Conservation (phyloP, 371 early-diverging fungal species). For the Apophysomyces elegans region DNA sequence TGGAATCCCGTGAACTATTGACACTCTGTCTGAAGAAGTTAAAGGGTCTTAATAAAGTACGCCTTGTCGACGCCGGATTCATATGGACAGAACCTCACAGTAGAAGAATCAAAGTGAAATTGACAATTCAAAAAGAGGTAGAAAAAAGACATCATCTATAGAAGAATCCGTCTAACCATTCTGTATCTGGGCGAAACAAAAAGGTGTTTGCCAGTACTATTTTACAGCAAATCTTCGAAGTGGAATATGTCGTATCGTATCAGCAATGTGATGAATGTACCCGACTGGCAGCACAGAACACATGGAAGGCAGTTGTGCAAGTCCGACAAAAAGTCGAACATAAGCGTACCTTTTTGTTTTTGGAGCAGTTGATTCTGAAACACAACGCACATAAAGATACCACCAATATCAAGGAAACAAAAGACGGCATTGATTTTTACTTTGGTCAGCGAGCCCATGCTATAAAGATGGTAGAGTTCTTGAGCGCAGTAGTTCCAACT, state of each 20-base stretch:
- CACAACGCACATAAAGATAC: conserved; percentile 97
- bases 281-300: conserved; percentile 97
- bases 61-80: conserved; percentile 97
- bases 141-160: not conserved
- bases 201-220: conserved; percentile 93
- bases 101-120: conserved; percentile 92
- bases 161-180: not conserved
- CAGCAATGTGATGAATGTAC: conserved; percentile 99
- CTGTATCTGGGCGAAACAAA: too few species aligned
- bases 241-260: conserved; percentile 92
- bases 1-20: conserved; percentile 95
- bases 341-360: conserved; percentile 97
- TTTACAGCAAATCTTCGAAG: conserved; percentile 94
- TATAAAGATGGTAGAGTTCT: conserved; percentile 96
- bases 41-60: conserved; percentile 88
- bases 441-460: conserved; percentile 93
- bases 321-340: conserved; percentile 98
- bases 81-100: conserved; percentile 99
- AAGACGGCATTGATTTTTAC: conserved; percentile 99
- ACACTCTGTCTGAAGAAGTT: conserved; percentile 94
- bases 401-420: conserved; percentile 96
- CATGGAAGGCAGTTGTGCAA: conserved; percentile 99
- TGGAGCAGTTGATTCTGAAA: conserved; percentile 99
- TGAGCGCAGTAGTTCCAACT: conserved; percentile 86
- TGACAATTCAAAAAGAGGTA: conserved; percentile 98